Percentiles rank a stretch among this genome's conserved stretches.
phyloP scores from a whole-genome alignment of 345 rosid species.

The Populus nigra region DNA sequence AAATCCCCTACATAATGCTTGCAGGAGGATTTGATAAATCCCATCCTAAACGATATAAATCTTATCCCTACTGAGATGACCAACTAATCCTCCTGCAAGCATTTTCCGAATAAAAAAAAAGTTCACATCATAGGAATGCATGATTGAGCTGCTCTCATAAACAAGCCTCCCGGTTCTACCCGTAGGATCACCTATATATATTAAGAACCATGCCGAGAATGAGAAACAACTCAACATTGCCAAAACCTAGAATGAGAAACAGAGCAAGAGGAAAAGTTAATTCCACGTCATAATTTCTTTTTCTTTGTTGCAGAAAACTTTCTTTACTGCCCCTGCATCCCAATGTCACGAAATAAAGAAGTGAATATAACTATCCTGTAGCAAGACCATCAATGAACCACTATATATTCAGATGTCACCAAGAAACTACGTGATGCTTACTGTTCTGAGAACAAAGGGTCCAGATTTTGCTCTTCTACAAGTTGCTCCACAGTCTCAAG shows the following conservation, averaged over 20 bases:
- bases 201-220: too few species aligned
- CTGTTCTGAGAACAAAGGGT: conserved; percentile 66
- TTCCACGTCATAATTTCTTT: too few species aligned
- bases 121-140: not conserved
- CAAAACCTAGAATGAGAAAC: too few species aligned
- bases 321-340: too few species aligned
- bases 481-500: conserved; percentile 68
- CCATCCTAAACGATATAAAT: not conserved
- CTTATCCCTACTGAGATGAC: not conserved
- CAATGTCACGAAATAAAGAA: not conserved
- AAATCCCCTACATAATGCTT: too few species aligned
- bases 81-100: not conserved
- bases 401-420: not conserved
- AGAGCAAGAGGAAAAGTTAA: too few species aligned
- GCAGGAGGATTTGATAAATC: not conserved
- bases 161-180: not conserved
- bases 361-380: not conserved
- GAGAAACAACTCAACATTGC: too few species aligned
- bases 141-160: not conserved
- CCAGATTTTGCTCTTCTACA: conserved; percentile 70
- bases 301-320: too few species aligned
- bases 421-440: conserved; percentile 32
- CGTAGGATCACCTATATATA: not conserved
- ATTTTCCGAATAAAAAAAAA: not conserved
- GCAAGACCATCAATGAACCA: not conserved